Percentiles rank a stretch among this genome's conserved stretches.
Conservation (phyloP, 805 yeast species). For the Yamadazyma sp. region DNA sequence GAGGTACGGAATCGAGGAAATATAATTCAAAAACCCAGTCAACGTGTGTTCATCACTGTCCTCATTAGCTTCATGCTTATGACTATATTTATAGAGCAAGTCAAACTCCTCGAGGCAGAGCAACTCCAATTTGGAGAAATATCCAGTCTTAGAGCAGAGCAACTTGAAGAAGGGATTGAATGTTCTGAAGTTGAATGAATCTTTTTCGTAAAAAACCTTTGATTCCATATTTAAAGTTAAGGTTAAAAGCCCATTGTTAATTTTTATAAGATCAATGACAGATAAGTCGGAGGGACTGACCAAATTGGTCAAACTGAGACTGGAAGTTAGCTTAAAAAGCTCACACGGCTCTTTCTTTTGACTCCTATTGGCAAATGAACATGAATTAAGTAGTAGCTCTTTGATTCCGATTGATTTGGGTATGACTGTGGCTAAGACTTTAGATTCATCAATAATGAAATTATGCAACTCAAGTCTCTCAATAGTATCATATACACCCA, state of each 20-base stretch:
- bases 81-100: conserved; percentile 4
- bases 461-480: conserved; percentile 44
- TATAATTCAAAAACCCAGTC: conserved; percentile 13
- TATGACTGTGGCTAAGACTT: conserved; percentile 18
- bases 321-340: conserved; percentile 41
- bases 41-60: conserved; percentile 5
- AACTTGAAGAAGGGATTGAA: conserved; percentile 30
- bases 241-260: conserved; percentile 33
- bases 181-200: conserved; percentile 30
- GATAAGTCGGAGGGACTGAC: conserved; percentile 48
- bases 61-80: conserved; percentile 1
- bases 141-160: conserved; percentile 36
- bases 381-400: conserved; percentile 20
- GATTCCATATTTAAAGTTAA: conserved; percentile 52
- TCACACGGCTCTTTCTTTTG: conserved; percentile 21
- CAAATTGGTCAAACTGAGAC: conserved; percentile 38
- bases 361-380: conserved; percentile 21
- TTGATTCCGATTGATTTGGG: conserved; percentile 19
- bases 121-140: conserved; percentile 25
- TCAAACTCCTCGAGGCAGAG: conserved; percentile 34
- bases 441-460: conserved; percentile 47
- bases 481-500: conserved; percentile 39
- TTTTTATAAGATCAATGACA: conserved; percentile 45
- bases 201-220: conserved; percentile 36
- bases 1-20: conserved; percentile 24